Conservation (phyloP, 2,329 filamentous ascomycete species). For the Polychaeton citri region DNA sequence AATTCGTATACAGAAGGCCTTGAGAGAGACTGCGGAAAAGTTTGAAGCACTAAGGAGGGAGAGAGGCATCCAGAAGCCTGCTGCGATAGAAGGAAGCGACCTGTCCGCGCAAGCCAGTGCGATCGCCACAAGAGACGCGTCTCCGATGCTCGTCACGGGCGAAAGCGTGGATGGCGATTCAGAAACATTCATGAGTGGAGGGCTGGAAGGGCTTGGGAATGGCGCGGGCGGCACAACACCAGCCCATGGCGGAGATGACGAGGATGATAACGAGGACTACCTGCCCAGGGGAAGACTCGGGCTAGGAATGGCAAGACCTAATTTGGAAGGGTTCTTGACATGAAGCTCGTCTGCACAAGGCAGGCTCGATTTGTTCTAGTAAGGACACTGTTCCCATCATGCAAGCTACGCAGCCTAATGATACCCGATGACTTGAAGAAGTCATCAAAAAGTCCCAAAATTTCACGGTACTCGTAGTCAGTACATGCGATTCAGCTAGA, state of each 20-base stretch:
- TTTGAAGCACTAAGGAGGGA: slow-evolving; percentile 47
- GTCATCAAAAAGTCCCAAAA: no score
- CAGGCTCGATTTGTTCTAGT: no score
- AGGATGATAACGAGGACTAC: background rate
- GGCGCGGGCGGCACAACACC: background rate
- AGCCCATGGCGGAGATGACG: background rate
- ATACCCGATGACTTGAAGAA: no score
- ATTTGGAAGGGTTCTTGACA: background rate
- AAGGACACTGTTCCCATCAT: no score
- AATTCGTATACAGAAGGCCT: slow-evolving; percentile 62
- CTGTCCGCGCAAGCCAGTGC: background rate
- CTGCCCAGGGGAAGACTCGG: background rate
- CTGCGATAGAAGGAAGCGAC: background rate
- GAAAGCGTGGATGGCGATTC: background rate
- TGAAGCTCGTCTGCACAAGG: no score
- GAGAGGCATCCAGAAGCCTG: slow-evolving; percentile 22
- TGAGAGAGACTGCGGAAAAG: slow-evolving; percentile 67
- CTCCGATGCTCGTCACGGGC: background rate
- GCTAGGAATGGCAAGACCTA: background rate
- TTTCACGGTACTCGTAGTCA: no score
- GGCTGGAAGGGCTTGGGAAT: background rate
- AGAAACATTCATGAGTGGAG: background rate
- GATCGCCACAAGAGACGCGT: background rate
- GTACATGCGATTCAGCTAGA: no score
- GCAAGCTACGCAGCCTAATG: no score